Base-by-base conservation (phyloP, 208 protist genomes). In the Porcisia deanei region DNA sequence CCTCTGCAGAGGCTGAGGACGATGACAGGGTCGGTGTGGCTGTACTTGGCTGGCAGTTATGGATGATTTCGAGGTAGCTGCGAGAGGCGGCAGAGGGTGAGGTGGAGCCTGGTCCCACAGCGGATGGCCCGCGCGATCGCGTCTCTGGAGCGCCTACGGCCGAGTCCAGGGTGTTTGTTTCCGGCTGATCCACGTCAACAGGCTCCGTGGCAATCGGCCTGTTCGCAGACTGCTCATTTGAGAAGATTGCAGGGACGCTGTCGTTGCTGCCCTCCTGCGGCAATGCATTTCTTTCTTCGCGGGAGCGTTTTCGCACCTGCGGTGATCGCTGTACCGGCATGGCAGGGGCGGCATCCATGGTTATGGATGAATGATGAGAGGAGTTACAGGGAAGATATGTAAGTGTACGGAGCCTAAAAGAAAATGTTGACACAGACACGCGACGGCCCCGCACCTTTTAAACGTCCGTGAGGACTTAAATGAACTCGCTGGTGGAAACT, bases 131-230 rank as follows among this genome's bases (percentile, higher is more conserved):
- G 49, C 64, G 43, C 41, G 64, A 30, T 30, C 64, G 37, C 34
- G 37, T 25, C 9, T n/a, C 41, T 43, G 39, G 22, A 1, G 64
- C 37, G 2, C 43, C 47, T n/a, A 53, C 22, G 20, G 30, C 77
- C 16, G 41, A 37, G 18, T 34, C 45, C 18, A 43, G 54, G 3
- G 45, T 14, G 53, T 66, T 66, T 12, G 37, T 47, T n/a, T 75
- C 76, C 25, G 66, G 7, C 49, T 57, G 10, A 64, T 80, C 76
- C n/a, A 80, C 76, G 69, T 80, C 76, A 4, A 75, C 67, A 8
- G 52, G 60, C 49, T 81, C 75, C 12, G 57, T 53, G 58, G 66
- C 75, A 22, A 61, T 58, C 4, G 75, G 58, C 10, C 58, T 77
- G 7, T 54, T 67, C 37, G 49, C 55, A 52, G 77, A 67, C 12